Conservation (phyloP, 2,329 filamentous ascomycete genomes). For the Neopestalotiopsis clavispora region DNA sequence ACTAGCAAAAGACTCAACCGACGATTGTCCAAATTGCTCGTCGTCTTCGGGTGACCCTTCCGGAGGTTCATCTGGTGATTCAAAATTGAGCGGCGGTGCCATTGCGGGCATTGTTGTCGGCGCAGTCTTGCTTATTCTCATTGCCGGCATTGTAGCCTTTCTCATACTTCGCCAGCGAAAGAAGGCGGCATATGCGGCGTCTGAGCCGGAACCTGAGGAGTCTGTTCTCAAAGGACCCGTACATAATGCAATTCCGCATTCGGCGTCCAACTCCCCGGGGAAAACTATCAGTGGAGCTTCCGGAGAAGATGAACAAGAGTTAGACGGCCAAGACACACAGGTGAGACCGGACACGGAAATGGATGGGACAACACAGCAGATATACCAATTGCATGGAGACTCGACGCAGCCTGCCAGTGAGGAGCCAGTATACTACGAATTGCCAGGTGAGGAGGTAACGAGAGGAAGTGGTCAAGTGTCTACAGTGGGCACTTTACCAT, state of each 20-base stretch:
- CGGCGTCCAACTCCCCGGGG: constrained; percentile 19
- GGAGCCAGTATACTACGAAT: constrained; percentile 31
- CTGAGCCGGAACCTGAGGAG: constrained; percentile 29
- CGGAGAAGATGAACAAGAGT: constrained; percentile 1
- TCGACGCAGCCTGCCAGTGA: constrained; percentile 20
- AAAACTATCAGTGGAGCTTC: constrained; percentile 5
- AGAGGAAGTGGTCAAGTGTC: constrained; percentile 21
- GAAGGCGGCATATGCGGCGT: constrained; percentile 23
- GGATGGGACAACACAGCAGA: constrained; percentile 25
- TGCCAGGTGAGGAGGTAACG: constrained; percentile 26
- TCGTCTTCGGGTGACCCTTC: not conserved
- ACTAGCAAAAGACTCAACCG: constrained; percentile 28
- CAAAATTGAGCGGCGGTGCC: constrained; percentile 25
- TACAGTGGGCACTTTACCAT: constrained; percentile 20
- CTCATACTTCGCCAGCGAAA: constrained; percentile 27
- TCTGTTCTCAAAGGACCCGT: constrained; percentile 35
- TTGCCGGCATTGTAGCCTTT: constrained; percentile 20
- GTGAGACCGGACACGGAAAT: constrained; percentile 22
- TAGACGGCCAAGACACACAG: constrained; percentile 20
- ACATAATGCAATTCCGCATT: constrained; percentile 32
- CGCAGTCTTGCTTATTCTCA: constrained; percentile 18
- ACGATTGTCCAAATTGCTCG: constrained; percentile 15
- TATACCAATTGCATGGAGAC: constrained; percentile 23
- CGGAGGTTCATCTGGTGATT: not conserved
- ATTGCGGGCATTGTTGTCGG: constrained; percentile 32